These are phyloP conservation scores for Tetrahymena malaccensis DNA, from an alignment of 73 alveolate species.

Conservation along the genomic window DNA sequence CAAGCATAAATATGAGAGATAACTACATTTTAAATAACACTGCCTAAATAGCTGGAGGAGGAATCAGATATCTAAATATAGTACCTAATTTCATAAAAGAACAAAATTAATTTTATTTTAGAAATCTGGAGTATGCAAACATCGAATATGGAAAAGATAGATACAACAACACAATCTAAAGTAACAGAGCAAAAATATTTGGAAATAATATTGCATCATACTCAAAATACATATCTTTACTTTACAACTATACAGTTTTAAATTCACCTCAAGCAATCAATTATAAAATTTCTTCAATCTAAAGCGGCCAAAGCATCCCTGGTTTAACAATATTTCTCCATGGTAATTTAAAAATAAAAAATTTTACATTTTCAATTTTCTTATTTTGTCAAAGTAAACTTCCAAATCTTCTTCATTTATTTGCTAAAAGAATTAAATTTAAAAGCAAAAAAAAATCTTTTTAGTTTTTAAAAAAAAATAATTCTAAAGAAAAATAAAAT, in stretches of 20 bases:
- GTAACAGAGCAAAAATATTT: background rate
- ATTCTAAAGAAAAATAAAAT: too few relatives aligned
- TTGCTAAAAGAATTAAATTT: too few relatives aligned
- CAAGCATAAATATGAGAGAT: background rate
- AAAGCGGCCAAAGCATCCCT: background rate
- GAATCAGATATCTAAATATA: background rate
- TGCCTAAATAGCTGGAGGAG: background rate
- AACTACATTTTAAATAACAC: background rate
- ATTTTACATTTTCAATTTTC: background rate
- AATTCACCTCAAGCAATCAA: background rate
- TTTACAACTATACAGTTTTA: background rate
- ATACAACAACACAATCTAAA: background rate
- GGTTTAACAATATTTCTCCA: background rate
- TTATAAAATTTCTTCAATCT: background rate
- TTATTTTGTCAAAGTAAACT: background rate
- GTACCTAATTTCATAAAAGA: background rate
- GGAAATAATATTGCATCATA: background rate
- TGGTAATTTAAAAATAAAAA: background rate
- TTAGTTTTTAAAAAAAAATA: too few relatives aligned
- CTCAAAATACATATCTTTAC: background rate
- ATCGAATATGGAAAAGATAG: background rate
- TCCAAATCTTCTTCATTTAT: too few relatives aligned
- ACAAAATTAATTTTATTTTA: background rate
- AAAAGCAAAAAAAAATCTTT: too few relatives aligned
- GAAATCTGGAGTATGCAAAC: background rate